Base-by-base conservation (phyloP, 441 rosid species). In the Erodium moschatum region DNA sequence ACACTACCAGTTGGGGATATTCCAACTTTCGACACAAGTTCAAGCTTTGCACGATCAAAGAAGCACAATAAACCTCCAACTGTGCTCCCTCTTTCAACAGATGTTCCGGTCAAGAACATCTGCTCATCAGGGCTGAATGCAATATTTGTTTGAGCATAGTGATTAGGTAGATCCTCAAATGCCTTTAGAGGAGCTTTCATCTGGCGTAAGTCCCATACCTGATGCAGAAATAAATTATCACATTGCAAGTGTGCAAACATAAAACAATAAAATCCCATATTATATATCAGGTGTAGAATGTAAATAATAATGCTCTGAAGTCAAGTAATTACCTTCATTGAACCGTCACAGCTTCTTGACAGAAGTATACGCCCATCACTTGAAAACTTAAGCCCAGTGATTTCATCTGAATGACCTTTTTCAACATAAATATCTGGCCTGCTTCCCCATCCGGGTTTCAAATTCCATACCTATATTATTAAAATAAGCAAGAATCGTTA, bases 371-470 rank as follows among this genome's bases (percentile, higher is more conserved):
- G 82, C 13, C 91, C 92, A 77, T 94, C 97, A 74, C 90, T 85
- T 66, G 97, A 91, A 84, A 91, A 94, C 85, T 88, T 89, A 67
- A 94, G 88, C 65, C 84, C 78, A n/a, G 92, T 94, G 64, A 94
- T 91, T 72, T 94, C 99, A 76, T 94, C 99, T 61, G 89, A 84
- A 79, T 94, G 99, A 73, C 85, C 89, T 69, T 88, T 87, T 72
- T 86, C 94, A 62, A 89, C 81, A 24, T 83, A 77, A 68, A 89
- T 72, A 76, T 94, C 97, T 0, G 97, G 99, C 80, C 97, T 83
- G 82, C 97, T 94, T 80, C 97, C 99, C 97, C 99, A 91, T 73
- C 97, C 99, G 0, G 96, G 92, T 83, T 94, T 89, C 67, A 88
- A 91, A 77, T 84, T 91, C 99, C 97, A 94, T 69, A 89, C 72